phyloP scores from a whole-genome alignment of 1,284 basidiomycete genomes.

The Ceratobasidium sp. region DNA sequence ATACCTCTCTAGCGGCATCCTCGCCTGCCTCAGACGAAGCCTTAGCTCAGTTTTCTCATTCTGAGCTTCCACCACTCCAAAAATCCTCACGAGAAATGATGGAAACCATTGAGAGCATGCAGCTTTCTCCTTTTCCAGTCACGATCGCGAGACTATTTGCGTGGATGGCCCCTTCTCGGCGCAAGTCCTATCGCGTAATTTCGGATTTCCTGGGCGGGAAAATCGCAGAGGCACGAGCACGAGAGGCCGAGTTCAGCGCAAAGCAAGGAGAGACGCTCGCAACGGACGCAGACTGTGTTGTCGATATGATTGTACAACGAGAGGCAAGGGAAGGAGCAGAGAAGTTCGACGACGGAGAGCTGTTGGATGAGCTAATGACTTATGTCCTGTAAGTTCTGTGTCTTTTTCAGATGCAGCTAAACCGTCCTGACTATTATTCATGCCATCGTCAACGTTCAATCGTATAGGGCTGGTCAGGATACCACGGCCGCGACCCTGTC shows the following conservation, averaged over 20 bases:
- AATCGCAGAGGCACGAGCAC: slow-evolving; percentile 2
- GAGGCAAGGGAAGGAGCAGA: slow-evolving; percentile 16
- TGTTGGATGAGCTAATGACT: slow-evolving; percentile 34
- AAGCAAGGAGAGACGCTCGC: slow-evolving; percentile 10
- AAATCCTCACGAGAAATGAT: not conserved
- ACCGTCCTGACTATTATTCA: not conserved
- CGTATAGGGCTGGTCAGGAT: slow-evolving; percentile 26
- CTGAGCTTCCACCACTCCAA: not conserved
- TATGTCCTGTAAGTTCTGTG: slow-evolving; percentile 6
- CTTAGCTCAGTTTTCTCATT: not conserved
- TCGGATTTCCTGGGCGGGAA: not conserved
- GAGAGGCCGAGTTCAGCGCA: not conserved
- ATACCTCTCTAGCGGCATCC: not conserved
- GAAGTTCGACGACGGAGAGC: not conserved
- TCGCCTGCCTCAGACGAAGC: not conserved
- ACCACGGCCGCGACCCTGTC: slow-evolving; percentile 21
- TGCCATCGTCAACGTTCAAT: not conserved
- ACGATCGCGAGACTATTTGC: not conserved
- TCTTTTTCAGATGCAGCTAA: not conserved
- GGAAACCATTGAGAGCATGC: not conserved
- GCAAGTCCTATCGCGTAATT: not conserved
- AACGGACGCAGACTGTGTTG: slow-evolving; percentile 27
- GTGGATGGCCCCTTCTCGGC: not conserved
- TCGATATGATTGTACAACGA: slow-evolving; percentile 23
- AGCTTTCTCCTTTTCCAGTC: not conserved